Conservation (phyloP, 805 yeast species). For the Candida dajiaensis region DNA sequence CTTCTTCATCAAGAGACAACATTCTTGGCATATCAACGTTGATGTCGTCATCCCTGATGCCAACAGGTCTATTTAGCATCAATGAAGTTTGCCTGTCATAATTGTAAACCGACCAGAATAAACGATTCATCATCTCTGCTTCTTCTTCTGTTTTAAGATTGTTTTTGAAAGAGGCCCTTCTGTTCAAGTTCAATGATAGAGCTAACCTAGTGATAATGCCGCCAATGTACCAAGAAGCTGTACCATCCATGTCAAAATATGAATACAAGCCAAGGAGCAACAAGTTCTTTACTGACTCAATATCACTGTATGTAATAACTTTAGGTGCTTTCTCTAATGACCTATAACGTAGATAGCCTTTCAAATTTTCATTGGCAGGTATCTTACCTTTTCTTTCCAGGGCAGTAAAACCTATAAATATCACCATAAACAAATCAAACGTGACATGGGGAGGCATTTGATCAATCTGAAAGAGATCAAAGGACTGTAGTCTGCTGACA, state of each 20-base stretch:
- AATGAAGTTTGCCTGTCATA: conserved; percentile 38
- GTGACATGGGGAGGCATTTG: conserved; percentile 24
- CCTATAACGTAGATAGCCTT: conserved; percentile 34
- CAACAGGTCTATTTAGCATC: conserved; percentile 43
- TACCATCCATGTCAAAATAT: conserved; percentile 43
- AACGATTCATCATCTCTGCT: conserved; percentile 28
- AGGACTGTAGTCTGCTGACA: conserved; percentile 35
- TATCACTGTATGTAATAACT: conserved; percentile 34
- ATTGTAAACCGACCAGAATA: conserved; percentile 43
- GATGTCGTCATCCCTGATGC: conserved; percentile 45
- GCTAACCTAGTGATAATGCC: conserved; percentile 41
- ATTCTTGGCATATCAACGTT: conserved; percentile 38
- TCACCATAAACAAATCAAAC: conserved; percentile 45
- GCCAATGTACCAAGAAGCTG: conserved; percentile 46
- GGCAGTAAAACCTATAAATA: conserved; percentile 51
- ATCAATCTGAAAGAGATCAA: conserved; percentile 18
- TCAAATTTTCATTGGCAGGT: conserved; percentile 30
- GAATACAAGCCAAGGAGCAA: conserved; percentile 43
- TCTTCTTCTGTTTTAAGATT: conserved; percentile 19
- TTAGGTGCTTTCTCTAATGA: conserved; percentile 36
- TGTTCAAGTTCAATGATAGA: conserved; percentile 41
- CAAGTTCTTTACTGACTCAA: conserved; percentile 36
- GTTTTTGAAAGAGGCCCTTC: conserved; percentile 21
- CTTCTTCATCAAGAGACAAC: conserved; percentile 34
- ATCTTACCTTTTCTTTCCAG: conserved; percentile 36